These are phyloP conservation scores for Apocynum venetum DNA, from an alignment of 257 asterid species.

Conservation along the genomic window DNA sequence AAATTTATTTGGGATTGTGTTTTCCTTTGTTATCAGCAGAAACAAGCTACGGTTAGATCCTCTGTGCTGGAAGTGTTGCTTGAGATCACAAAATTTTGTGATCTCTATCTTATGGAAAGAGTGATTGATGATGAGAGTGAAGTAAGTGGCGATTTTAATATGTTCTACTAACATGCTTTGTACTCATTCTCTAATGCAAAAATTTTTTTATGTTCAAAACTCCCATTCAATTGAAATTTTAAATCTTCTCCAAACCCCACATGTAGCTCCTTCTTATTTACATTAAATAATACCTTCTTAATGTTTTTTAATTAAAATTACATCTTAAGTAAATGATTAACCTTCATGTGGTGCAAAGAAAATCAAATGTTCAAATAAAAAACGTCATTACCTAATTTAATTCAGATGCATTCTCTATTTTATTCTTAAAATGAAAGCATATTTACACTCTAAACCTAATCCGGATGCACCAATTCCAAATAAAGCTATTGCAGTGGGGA, in stretches of 20 bases:
- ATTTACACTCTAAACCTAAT: not conserved
- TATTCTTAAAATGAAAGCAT: not conserved
- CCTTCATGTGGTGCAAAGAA: not conserved
- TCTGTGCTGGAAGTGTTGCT: conserved; percentile 84
- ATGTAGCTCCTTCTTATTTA: not conserved
- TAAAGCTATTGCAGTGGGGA: not conserved
- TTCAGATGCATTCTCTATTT: not conserved
- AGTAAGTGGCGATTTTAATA: conserved; percentile 36
- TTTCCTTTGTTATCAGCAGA: conserved; percentile 45
- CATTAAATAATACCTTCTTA: not conserved
- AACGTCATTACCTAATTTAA: too few relatives aligned
- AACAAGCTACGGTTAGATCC: conserved; percentile 77
- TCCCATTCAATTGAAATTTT: too few relatives aligned
- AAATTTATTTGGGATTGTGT: not conserved
- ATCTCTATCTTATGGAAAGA: conserved; percentile 95
- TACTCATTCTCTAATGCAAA: too few relatives aligned
- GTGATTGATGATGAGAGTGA: conserved; percentile 89
- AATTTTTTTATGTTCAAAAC: not conserved
- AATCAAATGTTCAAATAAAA: not conserved
- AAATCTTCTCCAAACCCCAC: not conserved
- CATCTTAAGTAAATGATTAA: not conserved
- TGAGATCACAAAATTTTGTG: conserved; percentile 84
- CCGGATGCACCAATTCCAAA: not conserved
- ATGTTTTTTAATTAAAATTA: too few relatives aligned
- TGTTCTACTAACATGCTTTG: not conserved